A percentile compares a stretch with the other conserved stretches of the same genome.
These are phyloP conservation scores for Boletales sp. DNA, from an alignment of 768 basidiomycete species.

Conservation along the genomic window DNA sequence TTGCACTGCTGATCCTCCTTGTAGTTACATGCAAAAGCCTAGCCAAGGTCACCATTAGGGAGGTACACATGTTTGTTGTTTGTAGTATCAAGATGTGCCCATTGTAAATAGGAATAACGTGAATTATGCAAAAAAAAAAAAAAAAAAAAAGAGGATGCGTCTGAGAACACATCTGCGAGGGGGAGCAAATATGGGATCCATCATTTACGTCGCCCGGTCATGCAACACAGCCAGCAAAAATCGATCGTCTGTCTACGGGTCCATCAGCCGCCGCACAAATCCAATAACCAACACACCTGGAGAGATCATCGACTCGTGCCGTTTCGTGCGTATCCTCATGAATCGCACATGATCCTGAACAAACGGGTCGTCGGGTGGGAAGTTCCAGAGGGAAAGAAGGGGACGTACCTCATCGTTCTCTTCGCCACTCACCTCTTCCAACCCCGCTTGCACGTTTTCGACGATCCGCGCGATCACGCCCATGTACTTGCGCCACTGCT, in stretches of 20 bases:
- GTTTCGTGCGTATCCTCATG: constrained; percentile 85
- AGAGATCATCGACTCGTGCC: constrained; percentile 93
- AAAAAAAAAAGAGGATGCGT: too few species aligned
- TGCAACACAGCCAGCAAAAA: constrained; percentile 81
- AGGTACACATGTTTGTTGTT: too few species aligned
- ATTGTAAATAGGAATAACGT: too few species aligned
- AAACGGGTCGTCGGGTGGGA: background rate
- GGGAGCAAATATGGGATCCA: too few species aligned
- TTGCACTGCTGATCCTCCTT: background rate
- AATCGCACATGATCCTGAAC: constrained; percentile 80
- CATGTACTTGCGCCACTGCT: constrained; percentile 75
- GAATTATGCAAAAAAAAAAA: too few species aligned
- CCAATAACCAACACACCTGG: constrained; percentile 56
- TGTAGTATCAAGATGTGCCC: too few species aligned
- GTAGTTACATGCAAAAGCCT: constrained; percentile 17
- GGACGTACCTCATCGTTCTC: constrained; percentile 55
- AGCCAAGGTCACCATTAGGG: constrained; percentile 17
- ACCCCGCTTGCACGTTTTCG: constrained; percentile 66
- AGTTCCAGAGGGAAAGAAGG: background rate
- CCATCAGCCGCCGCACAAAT: background rate
- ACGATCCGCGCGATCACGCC: constrained; percentile 73
- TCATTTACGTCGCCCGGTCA: constrained; percentile 49
- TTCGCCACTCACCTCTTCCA: constrained; percentile 71
- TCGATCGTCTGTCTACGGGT: constrained; percentile 53
- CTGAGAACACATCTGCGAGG: too few species aligned